These are phyloP conservation scores for Alternaria gaisen DNA, from an alignment of 2,329 filamentous ascomycete species.

Conservation along the genomic window DNA sequence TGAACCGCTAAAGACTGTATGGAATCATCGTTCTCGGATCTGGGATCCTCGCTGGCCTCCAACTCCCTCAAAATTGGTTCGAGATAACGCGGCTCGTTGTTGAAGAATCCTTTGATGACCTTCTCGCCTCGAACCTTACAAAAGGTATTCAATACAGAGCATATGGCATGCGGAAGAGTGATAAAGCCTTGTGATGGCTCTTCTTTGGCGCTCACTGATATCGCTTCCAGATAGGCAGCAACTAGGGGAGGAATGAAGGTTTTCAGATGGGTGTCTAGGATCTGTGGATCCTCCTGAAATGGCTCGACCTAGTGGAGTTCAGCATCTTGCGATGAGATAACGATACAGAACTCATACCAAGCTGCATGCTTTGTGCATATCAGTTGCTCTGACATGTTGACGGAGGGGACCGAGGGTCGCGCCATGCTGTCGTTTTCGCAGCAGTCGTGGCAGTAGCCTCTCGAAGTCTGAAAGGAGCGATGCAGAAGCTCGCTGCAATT, in stretches of 20 bases:
- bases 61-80: conserved; percentile 81
- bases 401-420: conserved; percentile 41
- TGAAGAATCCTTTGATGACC: conserved; percentile 88
- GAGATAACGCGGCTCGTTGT: conserved; percentile 86
- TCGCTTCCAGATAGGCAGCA: conserved; percentile 75
- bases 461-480: conserved; percentile 42
- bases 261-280: conserved; percentile 85
- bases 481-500: conserved; percentile 55
- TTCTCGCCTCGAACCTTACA: conserved; percentile 96
- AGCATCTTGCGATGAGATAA: conserved; percentile 1
- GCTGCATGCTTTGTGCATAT: conserved; percentile 52
- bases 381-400: conserved; percentile 49
- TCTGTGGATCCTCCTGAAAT: conserved; percentile 94
- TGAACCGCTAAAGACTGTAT: conserved; percentile 28
- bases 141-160: conserved; percentile 83
- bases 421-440: conserved; percentile 47
- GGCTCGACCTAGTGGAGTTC: conserved; percentile 69
- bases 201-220: conserved; percentile 53
- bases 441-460: conserved; percentile 45
- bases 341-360: conserved; percentile 31
- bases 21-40: conserved; percentile 21
- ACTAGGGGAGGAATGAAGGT: conserved; percentile 78
- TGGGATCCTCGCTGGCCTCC: conserved; percentile 63
- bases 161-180: conserved; percentile 66
- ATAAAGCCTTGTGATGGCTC: conserved; percentile 33